Base-by-base conservation (phyloP, 2,329 filamentous ascomycete species). In the Penicillium sp. region DNA sequence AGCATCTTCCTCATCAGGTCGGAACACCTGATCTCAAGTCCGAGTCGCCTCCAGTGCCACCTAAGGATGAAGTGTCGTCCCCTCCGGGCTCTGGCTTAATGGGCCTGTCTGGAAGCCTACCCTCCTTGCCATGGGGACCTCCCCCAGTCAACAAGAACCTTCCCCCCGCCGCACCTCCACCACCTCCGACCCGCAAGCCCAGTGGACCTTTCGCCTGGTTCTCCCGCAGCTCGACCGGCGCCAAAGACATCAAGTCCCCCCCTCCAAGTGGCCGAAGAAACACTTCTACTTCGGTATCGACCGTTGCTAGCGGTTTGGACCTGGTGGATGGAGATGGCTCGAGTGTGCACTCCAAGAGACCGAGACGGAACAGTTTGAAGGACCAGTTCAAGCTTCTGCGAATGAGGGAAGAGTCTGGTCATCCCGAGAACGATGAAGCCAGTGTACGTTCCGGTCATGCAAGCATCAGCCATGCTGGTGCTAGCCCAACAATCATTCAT, bases 191-290 rank as follows among this genome's bases (percentile, higher is more conserved):
- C 68, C 85, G 92, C 72, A 96, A 95, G 76, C 85, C 96, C 59
- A 93, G 91, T 9, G 92, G 91, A 68, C 92, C 91, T n/a, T 96
- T 96, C 71, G 87, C 91, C 42, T 94, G 91, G 89, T 84, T 96
- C 42, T 92, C 91, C 35, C 84, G 92, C 68, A 89, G 84, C 75
- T 86, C 87, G 26, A 78, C 77, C 30, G 76, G 78, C 12, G 83
- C 84, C 38, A 85, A 84, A 73, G 86, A 85, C 56, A 75, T 81
- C 45, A 84, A 86, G 56, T 84, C 88, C 6, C 84, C 89, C 19
- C 73, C 84, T 63, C 80, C 84, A 35, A 65, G 72, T 37, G 68
- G 79, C 44, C 81, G 89, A 69, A 85, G 92, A 73, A 92, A 94
- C 72, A 96, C 92, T 0, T 88, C 87, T 55, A 91, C 91, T 69